These are phyloP conservation scores for Solanum chilense DNA, from an alignment of 257 asterid species.

Conservation along the genomic window DNA sequence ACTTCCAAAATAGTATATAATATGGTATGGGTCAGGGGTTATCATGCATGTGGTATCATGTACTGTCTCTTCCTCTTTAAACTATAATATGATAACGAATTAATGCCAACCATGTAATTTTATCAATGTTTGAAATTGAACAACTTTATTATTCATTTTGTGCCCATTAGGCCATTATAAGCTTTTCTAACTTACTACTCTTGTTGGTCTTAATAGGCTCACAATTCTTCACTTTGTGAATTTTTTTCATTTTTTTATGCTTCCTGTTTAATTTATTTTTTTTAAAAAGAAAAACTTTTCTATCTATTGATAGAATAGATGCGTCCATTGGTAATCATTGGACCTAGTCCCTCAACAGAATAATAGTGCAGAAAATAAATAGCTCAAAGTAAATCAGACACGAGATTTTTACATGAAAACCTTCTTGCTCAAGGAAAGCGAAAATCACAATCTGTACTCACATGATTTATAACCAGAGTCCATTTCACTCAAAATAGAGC, in stretches of 20 bases:
- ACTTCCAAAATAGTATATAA: too few species aligned
- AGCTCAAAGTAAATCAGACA: not conserved
- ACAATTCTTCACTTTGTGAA: not conserved
- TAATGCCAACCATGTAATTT: too few species aligned
- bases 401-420: not conserved
- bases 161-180: not conserved
- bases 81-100: too few species aligned
- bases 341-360: fast-evolving
- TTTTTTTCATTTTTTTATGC: not conserved
- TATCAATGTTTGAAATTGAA: too few species aligned
- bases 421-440: not conserved
- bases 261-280: too few species aligned
- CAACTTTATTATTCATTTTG: too few species aligned
- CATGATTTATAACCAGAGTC: not conserved
- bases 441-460: not conserved
- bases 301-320: not conserved
- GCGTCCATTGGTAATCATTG: not conserved
- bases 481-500: not conserved
- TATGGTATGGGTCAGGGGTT: too few species aligned
- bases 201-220: not conserved
- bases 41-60: not conserved
- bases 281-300: too few species aligned
- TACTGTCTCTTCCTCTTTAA: not conserved
- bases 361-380: not conserved
- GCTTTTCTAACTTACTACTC: not conserved